Evolutionary conservation across 2,329 filamentous ascomycete genomes (phyloP).

Genomic region (Xylogone sp.): DNA sequence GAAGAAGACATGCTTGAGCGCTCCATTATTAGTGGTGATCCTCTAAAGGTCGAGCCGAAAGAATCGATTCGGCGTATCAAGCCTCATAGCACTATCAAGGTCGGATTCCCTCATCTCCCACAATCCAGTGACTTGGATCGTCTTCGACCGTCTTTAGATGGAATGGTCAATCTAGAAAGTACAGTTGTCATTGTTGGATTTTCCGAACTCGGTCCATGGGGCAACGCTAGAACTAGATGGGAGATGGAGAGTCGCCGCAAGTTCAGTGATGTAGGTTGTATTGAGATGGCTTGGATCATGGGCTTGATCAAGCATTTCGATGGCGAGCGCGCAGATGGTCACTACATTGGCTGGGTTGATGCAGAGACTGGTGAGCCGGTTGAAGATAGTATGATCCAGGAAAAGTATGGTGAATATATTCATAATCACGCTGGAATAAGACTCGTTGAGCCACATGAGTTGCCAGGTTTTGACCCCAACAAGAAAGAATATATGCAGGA

Average conservation of each 20-base stretch:
- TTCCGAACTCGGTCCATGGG: slow-evolving; percentile 90
- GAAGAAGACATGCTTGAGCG: too few relatives aligned
- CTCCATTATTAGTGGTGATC: too few relatives aligned
- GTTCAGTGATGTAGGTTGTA: slow-evolving; percentile 91
- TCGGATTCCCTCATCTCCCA: slow-evolving; percentile 2
- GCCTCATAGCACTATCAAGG: not conserved
- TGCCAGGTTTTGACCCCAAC: slow-evolving; percentile 91
- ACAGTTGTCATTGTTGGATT: slow-evolving; percentile 97
- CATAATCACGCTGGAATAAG: slow-evolving; percentile 94
- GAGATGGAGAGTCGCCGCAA: slow-evolving; percentile 96
- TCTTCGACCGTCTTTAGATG: slow-evolving; percentile 5
- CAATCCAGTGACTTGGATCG: slow-evolving; percentile 1
- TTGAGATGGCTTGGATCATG: slow-evolving; percentile 99
- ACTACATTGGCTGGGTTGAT: slow-evolving; percentile 93
- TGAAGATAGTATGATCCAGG: slow-evolving; percentile 92
- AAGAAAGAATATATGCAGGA: slow-evolving; percentile 97
- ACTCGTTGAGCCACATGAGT: slow-evolving; percentile 91
- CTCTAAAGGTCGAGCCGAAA: too few relatives aligned
- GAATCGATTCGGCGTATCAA: too few relatives aligned
- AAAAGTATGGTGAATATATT: slow-evolving; percentile 92
- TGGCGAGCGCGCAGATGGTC: slow-evolving; percentile 85
- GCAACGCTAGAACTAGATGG: slow-evolving; percentile 94
- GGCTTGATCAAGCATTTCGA: slow-evolving; percentile 98
- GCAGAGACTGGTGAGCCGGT: slow-evolving; percentile 88
- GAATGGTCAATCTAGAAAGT: slow-evolving; percentile 67